A percentile compares a stretch with the other conserved stretches of the same genome.
Evolutionary conservation across 192 early-diverging fungal species (phyloP).

Genomic region (Coemansia sp.): DNA sequence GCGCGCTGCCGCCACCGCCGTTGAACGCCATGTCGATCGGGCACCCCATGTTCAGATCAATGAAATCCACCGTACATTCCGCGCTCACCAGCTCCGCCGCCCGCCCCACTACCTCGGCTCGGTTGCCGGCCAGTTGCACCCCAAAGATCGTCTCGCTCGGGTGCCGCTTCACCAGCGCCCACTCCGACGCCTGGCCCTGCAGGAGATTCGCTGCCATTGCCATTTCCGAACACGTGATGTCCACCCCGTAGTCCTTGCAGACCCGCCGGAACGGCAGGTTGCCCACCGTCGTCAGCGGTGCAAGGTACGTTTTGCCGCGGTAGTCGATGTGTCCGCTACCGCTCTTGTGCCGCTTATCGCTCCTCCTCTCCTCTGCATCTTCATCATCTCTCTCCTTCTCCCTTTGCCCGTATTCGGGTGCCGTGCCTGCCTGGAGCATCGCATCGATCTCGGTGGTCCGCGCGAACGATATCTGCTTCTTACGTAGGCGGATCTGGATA

Average conservation of each 20-base stretch:
- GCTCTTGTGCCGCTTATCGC: slow-evolving; percentile 13
- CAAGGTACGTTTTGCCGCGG: slow-evolving; percentile 86
- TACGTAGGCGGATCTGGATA: slow-evolving; percentile 35
- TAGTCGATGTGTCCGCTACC: slow-evolving; percentile 61
- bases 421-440: slow-evolving; percentile 20
- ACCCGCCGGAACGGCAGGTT: slow-evolving; percentile 96
- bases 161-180: slow-evolving; percentile 84
- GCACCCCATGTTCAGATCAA: slow-evolving; percentile 97
- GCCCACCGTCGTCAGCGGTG: slow-evolving; percentile 95
- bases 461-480: slow-evolving; percentile 46
- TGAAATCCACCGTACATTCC: slow-evolving; percentile 80
- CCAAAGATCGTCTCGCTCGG: slow-evolving; percentile 89
- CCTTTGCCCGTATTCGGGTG: neutral
- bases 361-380: slow-evolving; percentile 14
- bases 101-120: slow-evolving; percentile 58
- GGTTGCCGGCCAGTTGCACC: slow-evolving; percentile 79
- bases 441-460: slow-evolving; percentile 38
- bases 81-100: slow-evolving; percentile 70
- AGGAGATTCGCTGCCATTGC: slow-evolving; percentile 69
- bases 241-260: slow-evolving; percentile 91
- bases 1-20: slow-evolving; percentile 79
- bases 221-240: slow-evolving; percentile 98
- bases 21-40: slow-evolving; percentile 87
- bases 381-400: neutral
- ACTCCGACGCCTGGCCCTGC: slow-evolving; percentile 70